Percentiles rank a stretch among this genome's conserved stretches.
Evolutionary conservation across 257 asterid genomes (phyloP).

Genomic region (Coffea eugenioides): DNA sequence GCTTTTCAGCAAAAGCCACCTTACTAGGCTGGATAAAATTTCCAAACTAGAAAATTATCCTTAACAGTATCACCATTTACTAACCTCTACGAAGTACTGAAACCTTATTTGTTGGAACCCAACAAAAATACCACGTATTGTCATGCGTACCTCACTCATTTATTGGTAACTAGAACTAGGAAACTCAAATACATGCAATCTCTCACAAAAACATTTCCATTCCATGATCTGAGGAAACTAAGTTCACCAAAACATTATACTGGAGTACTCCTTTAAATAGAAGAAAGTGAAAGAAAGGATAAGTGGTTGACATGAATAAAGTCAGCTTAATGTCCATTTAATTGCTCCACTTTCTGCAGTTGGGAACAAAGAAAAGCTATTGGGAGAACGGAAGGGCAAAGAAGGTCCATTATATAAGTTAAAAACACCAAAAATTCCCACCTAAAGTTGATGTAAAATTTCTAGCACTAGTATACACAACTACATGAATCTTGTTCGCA

Average conservation of each 20-base stretch:
- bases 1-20: neutral
- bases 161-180: neutral
- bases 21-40: neutral
- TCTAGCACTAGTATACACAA: neutral
- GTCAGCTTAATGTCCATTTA: neutral
- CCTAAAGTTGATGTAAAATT: neutral
- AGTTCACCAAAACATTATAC: neutral
- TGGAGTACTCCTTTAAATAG: neutral
- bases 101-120: neutral
- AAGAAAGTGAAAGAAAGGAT: neutral
- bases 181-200: neutral
- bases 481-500: neutral
- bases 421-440: neutral
- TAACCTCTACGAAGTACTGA: neutral
- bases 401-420: too few relatives aligned
- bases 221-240: neutral
- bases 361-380: neutral
- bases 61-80: neutral
- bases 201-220: neutral
- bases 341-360: neutral
- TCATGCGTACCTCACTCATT: neutral
- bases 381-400: neutral
- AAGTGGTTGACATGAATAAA: neutral
- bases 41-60: neutral
- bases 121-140: neutral